Conservation (phyloP, 2,329 filamentous ascomycete genomes). For the Sclerotinia sclerotiorum region DNA sequence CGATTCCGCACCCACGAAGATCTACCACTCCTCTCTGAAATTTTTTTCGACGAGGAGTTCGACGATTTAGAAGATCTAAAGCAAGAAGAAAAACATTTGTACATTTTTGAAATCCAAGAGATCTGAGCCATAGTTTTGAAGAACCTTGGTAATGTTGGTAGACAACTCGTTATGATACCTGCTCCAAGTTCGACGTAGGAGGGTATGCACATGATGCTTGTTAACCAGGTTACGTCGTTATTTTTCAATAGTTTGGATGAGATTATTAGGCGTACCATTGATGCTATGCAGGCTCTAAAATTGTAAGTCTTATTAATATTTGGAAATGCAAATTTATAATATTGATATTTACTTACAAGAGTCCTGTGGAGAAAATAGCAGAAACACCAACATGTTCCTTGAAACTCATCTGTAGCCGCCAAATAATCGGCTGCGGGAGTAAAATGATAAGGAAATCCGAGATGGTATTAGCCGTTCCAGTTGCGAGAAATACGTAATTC, state of each 20-base stretch:
- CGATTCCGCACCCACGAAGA: background rate
- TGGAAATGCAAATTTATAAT: background rate
- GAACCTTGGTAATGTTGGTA: background rate
- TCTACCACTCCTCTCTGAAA: background rate
- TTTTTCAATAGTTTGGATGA: background rate
- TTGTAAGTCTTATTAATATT: background rate
- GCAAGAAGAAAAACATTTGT: background rate
- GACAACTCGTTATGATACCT: constrained; percentile 5
- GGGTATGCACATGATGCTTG: constrained; percentile 5
- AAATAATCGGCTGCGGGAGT: background rate
- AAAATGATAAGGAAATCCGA: constrained; percentile 10
- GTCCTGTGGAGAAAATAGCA: constrained; percentile 1
- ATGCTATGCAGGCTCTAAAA: constrained; percentile 6
- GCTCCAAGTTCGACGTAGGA: constrained; percentile 4
- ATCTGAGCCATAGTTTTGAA: constrained; percentile 2
- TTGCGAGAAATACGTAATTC: background rate
- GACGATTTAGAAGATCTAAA: background rate
- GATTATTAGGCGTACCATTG: background rate
- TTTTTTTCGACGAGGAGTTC: background rate
- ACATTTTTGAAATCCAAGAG: background rate
- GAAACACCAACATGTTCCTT: constrained; percentile 13
- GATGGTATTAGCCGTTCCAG: background rate
- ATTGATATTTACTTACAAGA: background rate
- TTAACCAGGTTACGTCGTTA: background rate
- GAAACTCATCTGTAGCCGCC: constrained; percentile 10